Evolutionary conservation across 2,329 filamentous ascomycete genomes (phyloP).

Genomic region (Cryphonectria japonica): DNA sequence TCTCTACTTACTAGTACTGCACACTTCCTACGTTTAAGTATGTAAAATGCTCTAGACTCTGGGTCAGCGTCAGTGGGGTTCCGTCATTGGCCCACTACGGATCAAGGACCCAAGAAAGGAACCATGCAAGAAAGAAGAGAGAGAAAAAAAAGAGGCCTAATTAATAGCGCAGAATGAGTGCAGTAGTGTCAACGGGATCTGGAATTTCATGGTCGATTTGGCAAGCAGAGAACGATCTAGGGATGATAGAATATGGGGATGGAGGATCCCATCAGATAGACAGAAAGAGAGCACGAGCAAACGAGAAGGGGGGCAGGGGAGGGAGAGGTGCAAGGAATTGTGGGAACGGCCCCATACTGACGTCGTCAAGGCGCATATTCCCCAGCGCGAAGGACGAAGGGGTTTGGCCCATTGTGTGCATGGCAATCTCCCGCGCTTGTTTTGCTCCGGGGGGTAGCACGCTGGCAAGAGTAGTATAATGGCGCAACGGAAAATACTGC

Average conservation of each 20-base stretch:
- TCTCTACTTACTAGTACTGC: too few relatives aligned
- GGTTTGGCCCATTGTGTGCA: neutral
- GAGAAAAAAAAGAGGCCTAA: neutral
- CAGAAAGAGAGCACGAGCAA: neutral
- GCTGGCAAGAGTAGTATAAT: neutral
- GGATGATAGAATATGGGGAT: neutral
- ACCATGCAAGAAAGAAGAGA: neutral
- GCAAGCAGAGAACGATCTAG: neutral
- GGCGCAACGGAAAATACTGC: neutral
- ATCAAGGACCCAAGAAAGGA: slow-evolving; percentile 2
- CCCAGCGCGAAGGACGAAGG: neutral
- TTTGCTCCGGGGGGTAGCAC: neutral
- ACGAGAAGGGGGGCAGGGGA: neutral
- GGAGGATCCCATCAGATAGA: neutral
- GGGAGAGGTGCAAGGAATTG: neutral
- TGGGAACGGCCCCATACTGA: slow-evolving; percentile 18
- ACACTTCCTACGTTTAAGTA: too few relatives aligned
- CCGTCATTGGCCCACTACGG: neutral
- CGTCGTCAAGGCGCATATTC: slow-evolving; percentile 13
- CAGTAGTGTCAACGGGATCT: neutral
- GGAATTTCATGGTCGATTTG: neutral
- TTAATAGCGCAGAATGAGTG: neutral
- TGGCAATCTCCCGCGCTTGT: slow-evolving; percentile 6
- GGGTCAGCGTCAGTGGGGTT: slow-evolving; percentile 8
- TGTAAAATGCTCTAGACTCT: neutral